phyloP scores from a whole-genome alignment of 495 filamentous ascomycete species.

The Penicillium lagena region DNA sequence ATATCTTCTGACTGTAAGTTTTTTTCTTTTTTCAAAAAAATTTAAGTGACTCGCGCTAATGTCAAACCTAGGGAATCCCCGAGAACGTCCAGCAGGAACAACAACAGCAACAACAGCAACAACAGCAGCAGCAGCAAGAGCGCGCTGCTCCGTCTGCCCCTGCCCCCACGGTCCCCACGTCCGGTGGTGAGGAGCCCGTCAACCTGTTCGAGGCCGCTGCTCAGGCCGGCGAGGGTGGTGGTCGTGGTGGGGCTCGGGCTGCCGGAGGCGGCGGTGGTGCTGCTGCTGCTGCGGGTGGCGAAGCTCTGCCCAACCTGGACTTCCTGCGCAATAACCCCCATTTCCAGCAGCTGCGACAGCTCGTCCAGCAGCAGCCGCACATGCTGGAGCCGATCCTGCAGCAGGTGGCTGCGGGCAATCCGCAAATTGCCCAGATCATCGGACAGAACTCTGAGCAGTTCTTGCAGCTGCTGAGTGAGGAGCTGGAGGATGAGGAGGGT shows the following conservation, averaged over 20 bases:
- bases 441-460: constrained; percentile 89
- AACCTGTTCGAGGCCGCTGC: constrained; percentile 96
- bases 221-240: constrained; percentile 56
- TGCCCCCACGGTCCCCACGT: constrained; percentile 25
- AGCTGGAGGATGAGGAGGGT: constrained; percentile 57
- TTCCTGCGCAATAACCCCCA: constrained; percentile 94
- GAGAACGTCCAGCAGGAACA: constrained; percentile 71
- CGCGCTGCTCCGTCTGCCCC: constrained; percentile 29
- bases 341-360: constrained; percentile 94
- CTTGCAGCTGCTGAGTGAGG: constrained; percentile 78
- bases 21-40: not conserved
- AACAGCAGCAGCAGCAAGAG: constrained; percentile 15
- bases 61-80: constrained; percentile 68
- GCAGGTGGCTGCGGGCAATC: constrained; percentile 92
- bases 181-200: constrained; percentile 59
- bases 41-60: not conserved
- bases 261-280: constrained; percentile 29
- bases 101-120: constrained; percentile 30
- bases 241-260: constrained; percentile 11
- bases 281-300: constrained; percentile 48
- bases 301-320: constrained; percentile 71
- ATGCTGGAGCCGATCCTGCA: constrained; percentile 98
- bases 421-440: constrained; percentile 86
- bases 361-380: constrained; percentile 92
- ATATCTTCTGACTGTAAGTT: constrained; percentile 78